These are phyloP conservation scores for Xylaria flabelliformis DNA, from an alignment of 495 filamentous ascomycete genomes.

Conservation along the genomic window DNA sequence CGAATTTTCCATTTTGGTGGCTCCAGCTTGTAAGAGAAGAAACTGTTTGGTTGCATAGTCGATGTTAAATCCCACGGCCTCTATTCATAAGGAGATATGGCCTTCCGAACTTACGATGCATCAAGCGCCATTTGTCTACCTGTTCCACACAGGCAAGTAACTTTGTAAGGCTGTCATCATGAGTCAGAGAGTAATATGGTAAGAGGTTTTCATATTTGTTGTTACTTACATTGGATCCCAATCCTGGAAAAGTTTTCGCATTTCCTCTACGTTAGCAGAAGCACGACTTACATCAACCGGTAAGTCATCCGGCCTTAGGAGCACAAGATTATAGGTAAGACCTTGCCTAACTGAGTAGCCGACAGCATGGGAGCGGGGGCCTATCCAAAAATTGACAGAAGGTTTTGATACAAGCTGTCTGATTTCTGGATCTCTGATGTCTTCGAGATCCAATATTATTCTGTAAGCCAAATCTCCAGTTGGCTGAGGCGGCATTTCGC, in stretches of 20 bases:
- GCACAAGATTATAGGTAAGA: conserved; percentile 63
- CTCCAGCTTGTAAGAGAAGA: background rate
- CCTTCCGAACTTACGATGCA: background rate
- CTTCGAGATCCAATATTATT: conserved; percentile 56
- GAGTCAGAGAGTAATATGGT: background rate
- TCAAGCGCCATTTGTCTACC: conserved; percentile 2
- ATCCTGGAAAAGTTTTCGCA: conserved; percentile 52
- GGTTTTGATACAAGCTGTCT: conserved; percentile 57
- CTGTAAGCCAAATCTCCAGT: conserved; percentile 70
- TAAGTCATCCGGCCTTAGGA: conserved; percentile 59
- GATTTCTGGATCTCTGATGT: conserved; percentile 56
- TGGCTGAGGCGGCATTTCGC: conserved; percentile 49
- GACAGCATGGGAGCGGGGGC: conserved; percentile 63
- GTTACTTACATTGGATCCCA: conserved; percentile 61
- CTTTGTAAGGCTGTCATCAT: background rate
- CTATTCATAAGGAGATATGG: background rate
- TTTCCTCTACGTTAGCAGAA: conserved; percentile 54
- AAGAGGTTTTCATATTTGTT: background rate
- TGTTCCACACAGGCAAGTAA: background rate
- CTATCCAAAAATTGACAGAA: conserved; percentile 74
- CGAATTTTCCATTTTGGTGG: background rate
- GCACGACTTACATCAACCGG: conserved; percentile 51
- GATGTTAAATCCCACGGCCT: background rate
- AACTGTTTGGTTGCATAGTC: background rate
- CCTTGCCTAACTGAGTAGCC: conserved; percentile 62